Percentiles rank a stretch among this genome's conserved stretches.
These are phyloP conservation scores for Blumeria hordei DNA, from an alignment of 2,329 filamentous ascomycete genomes.

Conservation along the genomic window DNA sequence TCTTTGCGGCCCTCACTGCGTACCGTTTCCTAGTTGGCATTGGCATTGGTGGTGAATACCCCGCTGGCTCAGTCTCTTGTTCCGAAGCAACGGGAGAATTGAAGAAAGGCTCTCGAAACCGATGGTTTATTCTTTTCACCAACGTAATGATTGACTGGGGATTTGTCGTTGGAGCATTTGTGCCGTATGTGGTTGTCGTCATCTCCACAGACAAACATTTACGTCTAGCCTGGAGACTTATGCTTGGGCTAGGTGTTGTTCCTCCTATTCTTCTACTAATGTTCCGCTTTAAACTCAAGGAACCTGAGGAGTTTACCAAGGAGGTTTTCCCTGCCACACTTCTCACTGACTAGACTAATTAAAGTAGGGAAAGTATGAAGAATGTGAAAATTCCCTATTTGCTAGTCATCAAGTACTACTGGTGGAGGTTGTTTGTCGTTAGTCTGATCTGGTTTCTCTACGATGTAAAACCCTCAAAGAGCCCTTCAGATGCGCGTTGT, in stretches of 20 bases:
- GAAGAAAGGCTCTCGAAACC: constrained; percentile 56
- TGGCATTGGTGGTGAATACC: constrained; percentile 66
- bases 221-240: constrained; percentile 58
- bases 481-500: neutral
- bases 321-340: constrained; percentile 2
- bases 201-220: constrained; percentile 32
- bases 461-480: constrained; percentile 23
- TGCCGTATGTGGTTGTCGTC: constrained; percentile 41
- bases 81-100: constrained; percentile 70
- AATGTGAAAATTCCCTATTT: constrained; percentile 27
- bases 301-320: constrained; percentile 50
- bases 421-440: constrained; percentile 44
- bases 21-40: constrained; percentile 66
- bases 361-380: constrained; percentile 14
- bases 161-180: constrained; percentile 49
- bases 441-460: constrained; percentile 69
- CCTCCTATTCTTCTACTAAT: constrained; percentile 50
- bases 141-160: constrained; percentile 72
- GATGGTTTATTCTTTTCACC: constrained; percentile 80
- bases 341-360: constrained; percentile 3
- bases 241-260: constrained; percentile 54
- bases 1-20: constrained; percentile 57
- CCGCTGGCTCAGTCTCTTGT: constrained; percentile 59
- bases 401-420: constrained; percentile 41
- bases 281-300: constrained; percentile 47